Evolutionary conservation across 2,329 filamentous ascomycete genomes (phyloP), one percentile per base, ranked within the genome.

Genomic region (Trichoderma atrobrunneum): DNA sequence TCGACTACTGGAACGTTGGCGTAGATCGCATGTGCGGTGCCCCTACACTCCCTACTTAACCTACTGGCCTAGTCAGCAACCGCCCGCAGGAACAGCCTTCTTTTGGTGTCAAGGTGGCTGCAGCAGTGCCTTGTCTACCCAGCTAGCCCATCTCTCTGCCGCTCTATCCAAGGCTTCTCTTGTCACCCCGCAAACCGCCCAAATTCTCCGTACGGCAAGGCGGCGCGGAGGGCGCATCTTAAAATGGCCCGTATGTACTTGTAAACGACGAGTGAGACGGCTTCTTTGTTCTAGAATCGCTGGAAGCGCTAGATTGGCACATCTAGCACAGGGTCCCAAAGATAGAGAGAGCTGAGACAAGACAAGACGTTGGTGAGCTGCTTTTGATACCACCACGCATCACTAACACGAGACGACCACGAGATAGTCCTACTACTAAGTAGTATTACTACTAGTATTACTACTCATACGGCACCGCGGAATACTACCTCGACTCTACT

Each of bases 171-270:
- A 60, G 54, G 54, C 28, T n/a, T n/a, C 21, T 43, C 65, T 59
- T 32, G 18, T 60, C 65, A 60, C 65, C 65, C 65, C 65, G 54
- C 65, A 68, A 59, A 68, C 54, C 65, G 48, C 65, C 65, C 60
- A 68, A 68, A 60, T 68, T 56, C 60, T 56, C 65, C 36, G 56
- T 60, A 60, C 54, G 65, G 65, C 34, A 68, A 60, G 56, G 56
- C 65, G 65, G 65, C 65, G 36, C 56, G 54, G 65, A 68, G 65
- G 56, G 56, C 54, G 65, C 56, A 30, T 68, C 56, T 32, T 68
- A 26, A 26, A 57, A 67, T 56, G 54, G 64, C 24, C 51, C 34
- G 34, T 12, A 26, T 65, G 30, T 18, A 56, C 16, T 54, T 65
- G 63, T 54, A 32, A 56, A 65, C n/a, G n/a, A 8, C n/a, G 62